phyloP scores from a whole-genome alignment of 768 basidiomycete species.

The Pleurotus sapidus region DNA sequence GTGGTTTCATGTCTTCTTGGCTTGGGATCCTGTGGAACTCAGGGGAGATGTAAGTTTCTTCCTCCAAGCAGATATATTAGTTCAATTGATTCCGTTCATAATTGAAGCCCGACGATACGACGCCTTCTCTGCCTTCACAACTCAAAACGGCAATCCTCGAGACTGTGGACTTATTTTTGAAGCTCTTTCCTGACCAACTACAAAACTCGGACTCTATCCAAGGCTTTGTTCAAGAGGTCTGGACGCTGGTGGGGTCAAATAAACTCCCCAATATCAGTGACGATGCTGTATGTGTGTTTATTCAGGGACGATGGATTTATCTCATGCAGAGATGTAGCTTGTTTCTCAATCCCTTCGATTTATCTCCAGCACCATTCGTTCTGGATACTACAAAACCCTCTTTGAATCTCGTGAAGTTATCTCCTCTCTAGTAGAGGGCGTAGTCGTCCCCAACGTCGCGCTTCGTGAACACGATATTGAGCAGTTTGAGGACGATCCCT shows the following conservation, averaged over 20 bases:
- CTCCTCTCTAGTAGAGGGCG: conserved; percentile 78
- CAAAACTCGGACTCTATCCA: conserved; percentile 60
- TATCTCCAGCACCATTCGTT: conserved; percentile 89
- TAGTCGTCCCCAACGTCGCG: conserved; percentile 91
- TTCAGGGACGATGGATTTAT: neutral
- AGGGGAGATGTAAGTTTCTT: conserved; percentile 61
- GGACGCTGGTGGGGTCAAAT: conserved; percentile 78
- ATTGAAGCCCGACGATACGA: conserved; percentile 70
- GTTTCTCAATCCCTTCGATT: conserved; percentile 91
- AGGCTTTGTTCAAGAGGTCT: conserved; percentile 83
- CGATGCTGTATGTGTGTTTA: conserved; percentile 54
- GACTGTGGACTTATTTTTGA: conserved; percentile 85
- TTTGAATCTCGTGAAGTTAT: conserved; percentile 85
- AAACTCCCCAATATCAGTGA: conserved; percentile 68
- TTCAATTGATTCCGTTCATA: no score
- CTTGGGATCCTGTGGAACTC: conserved; percentile 73
- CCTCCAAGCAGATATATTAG: neutral
- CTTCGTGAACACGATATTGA: conserved; percentile 89
- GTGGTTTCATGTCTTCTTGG: conserved; percentile 78
- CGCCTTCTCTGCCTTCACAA: conserved; percentile 83
- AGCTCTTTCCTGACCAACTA: conserved; percentile 79
- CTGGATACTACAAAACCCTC: conserved; percentile 75
- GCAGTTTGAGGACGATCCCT: conserved; percentile 95
- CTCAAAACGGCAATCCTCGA: conserved; percentile 90
- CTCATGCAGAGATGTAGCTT: conserved; percentile 40